Evolutionary conservation across 2,329 filamentous ascomycete species (phyloP), one percentile per base, ranked within the genome.

Genomic region (Aspergillus versicolor): DNA sequence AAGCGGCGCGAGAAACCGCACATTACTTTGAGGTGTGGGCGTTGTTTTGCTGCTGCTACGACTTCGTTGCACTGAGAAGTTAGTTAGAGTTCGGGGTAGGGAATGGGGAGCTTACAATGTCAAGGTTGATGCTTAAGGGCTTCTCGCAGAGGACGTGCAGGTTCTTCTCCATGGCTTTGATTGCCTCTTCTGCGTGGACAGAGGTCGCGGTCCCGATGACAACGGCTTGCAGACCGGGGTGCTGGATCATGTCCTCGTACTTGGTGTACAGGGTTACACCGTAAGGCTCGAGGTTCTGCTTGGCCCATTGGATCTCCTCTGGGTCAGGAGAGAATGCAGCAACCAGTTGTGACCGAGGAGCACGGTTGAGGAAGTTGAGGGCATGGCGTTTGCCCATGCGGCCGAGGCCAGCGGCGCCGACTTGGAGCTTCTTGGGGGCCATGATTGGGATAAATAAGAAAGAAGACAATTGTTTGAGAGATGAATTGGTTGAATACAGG

Each of bases 1-100:
- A 89, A 89, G 56, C 84, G 82, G 24, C 85, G 81, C 4, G 83
- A 86, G 77, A 87, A 87, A 5, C 84, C 85, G 64, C 84, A 86
- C 77, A 88, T 83, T 56, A 88, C 84, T 70, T 88, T 88, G n/a
- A 86, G 78, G 52, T 86, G 69, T 1, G 85, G 84, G 48, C 81
- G 79, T 58, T 76, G 75, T 56, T 73, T 70, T 27, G 84, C 82
- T 5, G 82, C 82, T 46, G 82, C 78, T 58, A 88, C 76, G 41
- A 89, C 85, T 83, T 86, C 22, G 38, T 32, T 30, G 17, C 32
- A 42, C 22, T 55, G 19, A 3, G 53, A 42, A 11, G 34, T 15
- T 22, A 8, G 22, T 34, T 32, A 17, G 40, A 2, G 27, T 8
- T 27, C 4, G 22, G 34, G 30, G n/a, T 43, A 2, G 27, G 8